These are phyloP conservation scores for Tricholoma terreum DNA, from an alignment of 768 basidiomycete genomes.

Conservation along the genomic window DNA sequence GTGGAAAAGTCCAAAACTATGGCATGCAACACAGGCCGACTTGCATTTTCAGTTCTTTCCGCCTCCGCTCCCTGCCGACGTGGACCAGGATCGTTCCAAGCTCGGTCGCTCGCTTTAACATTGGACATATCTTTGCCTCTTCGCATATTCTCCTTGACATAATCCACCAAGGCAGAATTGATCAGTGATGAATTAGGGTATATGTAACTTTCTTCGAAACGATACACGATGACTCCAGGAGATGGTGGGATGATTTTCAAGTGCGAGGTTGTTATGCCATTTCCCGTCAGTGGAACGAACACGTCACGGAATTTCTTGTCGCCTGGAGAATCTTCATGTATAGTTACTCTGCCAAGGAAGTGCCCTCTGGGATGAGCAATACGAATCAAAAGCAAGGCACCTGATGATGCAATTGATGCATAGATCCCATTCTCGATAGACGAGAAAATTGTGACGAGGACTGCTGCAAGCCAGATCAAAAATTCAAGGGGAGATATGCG, in stretches of 20 bases:
- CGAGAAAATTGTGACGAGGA: conserved; percentile 89
- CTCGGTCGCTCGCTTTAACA: conserved; percentile 68
- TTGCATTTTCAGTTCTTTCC: conserved; percentile 47
- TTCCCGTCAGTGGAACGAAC: conserved; percentile 70
- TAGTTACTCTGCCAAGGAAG: conserved; percentile 84
- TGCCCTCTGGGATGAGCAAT: conserved; percentile 84
- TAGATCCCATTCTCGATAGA: conserved; percentile 93
- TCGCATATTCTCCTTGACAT: conserved; percentile 75
- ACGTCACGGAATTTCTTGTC: conserved; percentile 60
- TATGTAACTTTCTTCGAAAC: conserved; percentile 86
- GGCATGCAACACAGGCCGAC: conserved; percentile 71
- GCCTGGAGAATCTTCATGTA: conserved; percentile 42
- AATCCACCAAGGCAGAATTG: conserved; percentile 73
- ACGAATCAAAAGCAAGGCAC: conserved; percentile 78
- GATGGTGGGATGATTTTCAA: conserved; percentile 74
- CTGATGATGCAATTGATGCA: conserved; percentile 76
- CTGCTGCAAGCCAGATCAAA: conserved; percentile 83
- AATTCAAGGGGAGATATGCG: conserved; percentile 91
- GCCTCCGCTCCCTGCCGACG: conserved; percentile 40
- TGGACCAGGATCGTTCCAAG: conserved; percentile 95
- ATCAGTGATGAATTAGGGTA: conserved; percentile 74
- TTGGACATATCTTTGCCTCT: conserved; percentile 70
- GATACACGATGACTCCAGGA: conserved; percentile 88
- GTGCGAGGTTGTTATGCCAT: conserved; percentile 61
- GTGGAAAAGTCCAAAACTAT: conserved; percentile 89